Conservation (phyloP, 2,329 filamentous ascomycete genomes). For the Cordyceps cicadae region DNA sequence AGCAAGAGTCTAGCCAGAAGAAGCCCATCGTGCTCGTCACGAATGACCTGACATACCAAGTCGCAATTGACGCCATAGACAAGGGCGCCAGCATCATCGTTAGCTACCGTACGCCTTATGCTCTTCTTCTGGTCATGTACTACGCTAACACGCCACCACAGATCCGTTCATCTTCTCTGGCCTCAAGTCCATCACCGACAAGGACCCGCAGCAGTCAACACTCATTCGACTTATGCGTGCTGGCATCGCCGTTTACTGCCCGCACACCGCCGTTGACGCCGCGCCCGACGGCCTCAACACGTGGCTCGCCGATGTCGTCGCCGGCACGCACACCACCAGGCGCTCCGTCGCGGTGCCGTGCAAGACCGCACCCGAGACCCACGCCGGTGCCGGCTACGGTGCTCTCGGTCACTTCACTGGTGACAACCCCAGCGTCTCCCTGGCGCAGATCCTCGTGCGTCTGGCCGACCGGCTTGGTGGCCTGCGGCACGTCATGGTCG, state of each 20-base stretch:
- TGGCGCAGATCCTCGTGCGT: slow-evolving; percentile 37
- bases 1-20: slow-evolving; percentile 21
- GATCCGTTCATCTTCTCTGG: slow-evolving; percentile 95
- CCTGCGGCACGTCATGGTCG: slow-evolving; percentile 45
- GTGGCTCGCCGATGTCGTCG: slow-evolving; percentile 85
- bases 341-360: slow-evolving; percentile 40
- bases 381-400: slow-evolving; percentile 45
- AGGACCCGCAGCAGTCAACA: slow-evolving; percentile 78
- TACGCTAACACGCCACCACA: slow-evolving; percentile 25
- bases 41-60: slow-evolving; percentile 81
- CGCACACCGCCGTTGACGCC: slow-evolving; percentile 90
- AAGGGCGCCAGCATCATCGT: slow-evolving; percentile 71
- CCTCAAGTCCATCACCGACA: slow-evolving; percentile 77
- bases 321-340: slow-evolving; percentile 36
- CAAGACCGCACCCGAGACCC: slow-evolving; percentile 31
- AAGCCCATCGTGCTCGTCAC: slow-evolving; percentile 49
- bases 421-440: slow-evolving; percentile 23
- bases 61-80: slow-evolving; percentile 81
- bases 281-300: slow-evolving; percentile 79
- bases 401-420: slow-evolving; percentile 34
- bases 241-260: slow-evolving; percentile 91
- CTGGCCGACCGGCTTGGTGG: slow-evolving; percentile 62
- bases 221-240: slow-evolving; percentile 73
- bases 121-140: background rate
- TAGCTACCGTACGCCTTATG: slow-evolving; percentile 61